phyloP scores from a whole-genome alignment of 2,329 filamentous ascomycete species.

The Metarhizium brunneum region DNA sequence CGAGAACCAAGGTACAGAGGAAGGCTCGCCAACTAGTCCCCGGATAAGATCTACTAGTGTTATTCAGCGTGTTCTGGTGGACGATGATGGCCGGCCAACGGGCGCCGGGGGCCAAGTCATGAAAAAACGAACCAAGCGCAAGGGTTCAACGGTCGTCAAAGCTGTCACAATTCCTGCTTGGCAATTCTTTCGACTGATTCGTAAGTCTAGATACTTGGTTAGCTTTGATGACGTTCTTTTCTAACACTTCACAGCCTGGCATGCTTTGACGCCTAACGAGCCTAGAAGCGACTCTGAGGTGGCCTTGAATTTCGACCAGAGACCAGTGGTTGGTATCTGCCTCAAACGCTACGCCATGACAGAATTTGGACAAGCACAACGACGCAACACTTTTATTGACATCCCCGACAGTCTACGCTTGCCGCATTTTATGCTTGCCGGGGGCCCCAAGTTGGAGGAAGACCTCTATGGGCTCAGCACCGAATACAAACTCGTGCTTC shows the following conservation, averaged over 20 bases:
- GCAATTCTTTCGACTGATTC: slow-evolving; percentile 93
- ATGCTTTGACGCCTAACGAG: slow-evolving; percentile 50
- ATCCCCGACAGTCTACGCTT: slow-evolving; percentile 75
- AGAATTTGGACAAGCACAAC: slow-evolving; percentile 55
- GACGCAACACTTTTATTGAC: slow-evolving; percentile 77
- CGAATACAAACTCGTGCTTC: slow-evolving; percentile 89
- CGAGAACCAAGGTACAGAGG: not conserved
- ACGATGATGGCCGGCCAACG: slow-evolving; percentile 37
- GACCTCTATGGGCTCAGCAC: slow-evolving; percentile 57
- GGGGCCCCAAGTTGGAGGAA: slow-evolving; percentile 56
- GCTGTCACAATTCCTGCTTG: slow-evolving; percentile 93
- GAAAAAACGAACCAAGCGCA: slow-evolving; percentile 33
- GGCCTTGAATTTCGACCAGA: slow-evolving; percentile 75
- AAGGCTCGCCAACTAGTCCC: slow-evolving; percentile 6
- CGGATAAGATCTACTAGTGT: slow-evolving; percentile 48
- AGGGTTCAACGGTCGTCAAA: slow-evolving; percentile 49
- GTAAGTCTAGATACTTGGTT: slow-evolving; percentile 39
- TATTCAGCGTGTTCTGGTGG: slow-evolving; percentile 49
- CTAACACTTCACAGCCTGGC: slow-evolving; percentile 57
- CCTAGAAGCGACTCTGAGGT: slow-evolving; percentile 66
- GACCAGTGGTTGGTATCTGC: slow-evolving; percentile 85
- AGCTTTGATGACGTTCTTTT: not conserved
- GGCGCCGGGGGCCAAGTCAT: slow-evolving; percentile 32
- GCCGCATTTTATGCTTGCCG: slow-evolving; percentile 76
- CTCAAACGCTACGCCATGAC: slow-evolving; percentile 78